Evolutionary conservation across 2,329 filamentous ascomycete genomes (phyloP), one percentile per base, ranked within the genome.

Genomic region (Diaporthe amygdali): DNA sequence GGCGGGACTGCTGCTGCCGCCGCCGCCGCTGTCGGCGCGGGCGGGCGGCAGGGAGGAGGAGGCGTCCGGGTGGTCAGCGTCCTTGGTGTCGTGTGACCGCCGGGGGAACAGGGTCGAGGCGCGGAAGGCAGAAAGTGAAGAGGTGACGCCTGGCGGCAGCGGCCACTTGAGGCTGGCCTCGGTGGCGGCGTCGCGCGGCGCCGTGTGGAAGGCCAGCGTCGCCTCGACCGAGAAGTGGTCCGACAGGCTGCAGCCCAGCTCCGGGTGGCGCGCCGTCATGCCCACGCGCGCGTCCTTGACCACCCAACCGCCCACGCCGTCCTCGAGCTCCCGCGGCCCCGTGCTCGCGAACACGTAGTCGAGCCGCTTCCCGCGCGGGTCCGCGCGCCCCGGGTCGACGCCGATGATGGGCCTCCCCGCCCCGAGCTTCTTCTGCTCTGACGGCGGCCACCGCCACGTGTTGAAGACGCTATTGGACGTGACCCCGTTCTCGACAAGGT

Each of bases 201-300:
- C 49, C 6, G 63, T 71, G 74, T 87, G 83, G 15, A 88, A 86
- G 5, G 84, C 82, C 12, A 98, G 86, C 0, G 94, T 95, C 7
- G 94, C 91, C 79, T 96, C 93, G 67, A 98, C 93, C 27, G 94
- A 95, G 80, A 98, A 98, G 80, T 98, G 96, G 79, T 99, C 96
- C 76, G 95, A 98, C 32, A 98, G 86, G 1, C 94, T 97, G 82
- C 95, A 97, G 73, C 90, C 88, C 1, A 98, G 86, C 1, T 89
- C 89, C 0, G 95, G 94, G 81, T 98, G 95, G 12, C 94, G 91
- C 78, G 92, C 89, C 25, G 90, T 92, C 90, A 98, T 94, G 72
- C 92, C 92, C 1, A 99, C 93, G 63, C 90, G 88, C 3, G 89
- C 92, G 9, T 88, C 86, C 71, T 90, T 87, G 71, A 98, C 90